A percentile compares a stretch with the other conserved stretches of the same genome.
phyloP scores from a whole-genome alignment of 163 green algal species.

The Volvox carteri region DNA sequence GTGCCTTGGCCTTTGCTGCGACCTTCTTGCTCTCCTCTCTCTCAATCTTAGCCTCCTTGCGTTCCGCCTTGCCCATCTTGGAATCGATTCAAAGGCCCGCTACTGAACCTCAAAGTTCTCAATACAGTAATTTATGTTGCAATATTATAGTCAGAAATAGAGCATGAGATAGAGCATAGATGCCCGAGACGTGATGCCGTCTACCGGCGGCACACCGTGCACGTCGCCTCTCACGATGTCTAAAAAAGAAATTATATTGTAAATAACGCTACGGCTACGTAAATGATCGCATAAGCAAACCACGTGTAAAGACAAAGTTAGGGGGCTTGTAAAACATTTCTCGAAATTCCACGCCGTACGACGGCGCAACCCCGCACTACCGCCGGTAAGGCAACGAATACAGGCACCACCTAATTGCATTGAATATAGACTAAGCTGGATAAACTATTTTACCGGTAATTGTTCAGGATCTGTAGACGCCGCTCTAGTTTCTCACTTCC shows the following conservation, averaged over 20 bases:
- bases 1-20: slow-evolving; percentile 23
- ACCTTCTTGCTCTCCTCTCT: slow-evolving; percentile 40
- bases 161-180: background rate
- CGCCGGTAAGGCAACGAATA: too few relatives aligned
- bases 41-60: slow-evolving; percentile 62
- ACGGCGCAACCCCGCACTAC: too few relatives aligned
- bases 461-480: too few relatives aligned
- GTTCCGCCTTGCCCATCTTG: slow-evolving; percentile 56
- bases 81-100: slow-evolving; percentile 1
- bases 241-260: background rate
- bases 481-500: too few relatives aligned
- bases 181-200: background rate
- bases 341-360: too few relatives aligned
- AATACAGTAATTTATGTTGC: background rate
- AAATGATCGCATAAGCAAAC: too few relatives aligned
- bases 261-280: too few relatives aligned
- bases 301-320: too few relatives aligned
- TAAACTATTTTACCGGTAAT: too few relatives aligned
- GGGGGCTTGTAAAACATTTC: too few relatives aligned
- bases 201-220: slow-evolving; percentile 9
- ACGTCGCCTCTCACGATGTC: background rate
- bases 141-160: background rate
- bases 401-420: too few relatives aligned
- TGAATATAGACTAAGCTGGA: too few relatives aligned
- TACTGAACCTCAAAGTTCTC: background rate